phyloP scores from a whole-genome alignment of 2,329 filamentous ascomycete genomes.

The Trichoderma endophyticum region DNA sequence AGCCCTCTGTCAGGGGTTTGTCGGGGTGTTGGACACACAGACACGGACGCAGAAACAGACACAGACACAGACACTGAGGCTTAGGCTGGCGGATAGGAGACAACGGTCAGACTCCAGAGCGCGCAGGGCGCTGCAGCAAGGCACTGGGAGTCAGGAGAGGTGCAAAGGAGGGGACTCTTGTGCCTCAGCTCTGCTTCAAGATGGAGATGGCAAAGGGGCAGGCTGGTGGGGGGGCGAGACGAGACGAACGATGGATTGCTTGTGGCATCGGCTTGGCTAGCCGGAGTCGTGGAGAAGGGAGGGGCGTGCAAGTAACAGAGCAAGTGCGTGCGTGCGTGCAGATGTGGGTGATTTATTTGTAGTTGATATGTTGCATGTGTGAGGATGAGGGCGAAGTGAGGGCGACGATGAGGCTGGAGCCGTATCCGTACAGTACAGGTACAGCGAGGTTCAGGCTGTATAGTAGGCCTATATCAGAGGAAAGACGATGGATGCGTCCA shows the following conservation, averaged over 20 bases:
- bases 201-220: slow-evolving; percentile 19
- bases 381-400: not conserved
- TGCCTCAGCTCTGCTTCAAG: slow-evolving; percentile 12
- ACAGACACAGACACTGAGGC: not conserved
- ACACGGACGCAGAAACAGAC: not conserved
- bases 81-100: slow-evolving; percentile 9
- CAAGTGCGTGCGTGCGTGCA: not conserved
- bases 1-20: slow-evolving; percentile 8
- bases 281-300: slow-evolving; percentile 17
- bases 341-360: not conserved
- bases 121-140: slow-evolving; percentile 14
- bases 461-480: not conserved
- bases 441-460: not conserved
- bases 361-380: not conserved
- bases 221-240: slow-evolving; percentile 12
- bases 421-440: not conserved
- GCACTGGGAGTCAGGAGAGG: slow-evolving; percentile 9
- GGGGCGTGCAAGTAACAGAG: not conserved
- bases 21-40: slow-evolving; percentile 25
- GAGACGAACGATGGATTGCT: slow-evolving; percentile 15
- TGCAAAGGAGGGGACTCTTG: not conserved
- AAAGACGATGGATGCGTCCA: not conserved
- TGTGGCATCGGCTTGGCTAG: slow-evolving; percentile 15
- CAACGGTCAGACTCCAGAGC: slow-evolving; percentile 9
- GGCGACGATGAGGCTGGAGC: not conserved